phyloP scores from a whole-genome alignment of 306 rosid species.

The Trichosanthes cucumerina region DNA sequence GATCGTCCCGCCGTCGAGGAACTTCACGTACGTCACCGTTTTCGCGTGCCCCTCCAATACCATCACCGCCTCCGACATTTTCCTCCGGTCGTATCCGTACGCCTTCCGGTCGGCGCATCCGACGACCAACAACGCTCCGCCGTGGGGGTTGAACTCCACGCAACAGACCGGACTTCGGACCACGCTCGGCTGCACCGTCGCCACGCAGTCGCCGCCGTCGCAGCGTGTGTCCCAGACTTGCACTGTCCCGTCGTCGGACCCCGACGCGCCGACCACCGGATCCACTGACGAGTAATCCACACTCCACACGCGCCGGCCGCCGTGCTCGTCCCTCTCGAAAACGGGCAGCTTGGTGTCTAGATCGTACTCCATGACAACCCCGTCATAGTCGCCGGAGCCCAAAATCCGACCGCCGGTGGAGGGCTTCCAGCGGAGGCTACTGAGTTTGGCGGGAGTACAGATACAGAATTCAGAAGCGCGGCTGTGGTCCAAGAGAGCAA shows the following conservation, averaged over 20 bases:
- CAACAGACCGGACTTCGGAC: constrained; percentile 34
- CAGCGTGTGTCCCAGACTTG: constrained; percentile 59
- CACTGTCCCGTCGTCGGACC: constrained; percentile 59
- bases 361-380: constrained; percentile 52
- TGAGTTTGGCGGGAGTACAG: constrained; percentile 54
- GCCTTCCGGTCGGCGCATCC: constrained; percentile 55
- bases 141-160: constrained; percentile 40
- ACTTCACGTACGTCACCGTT: constrained; percentile 42
- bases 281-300: constrained; percentile 37
- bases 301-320: constrained; percentile 61
- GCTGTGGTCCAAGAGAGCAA: constrained; percentile 25
- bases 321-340: constrained; percentile 62
- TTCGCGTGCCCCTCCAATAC: constrained; percentile 36
- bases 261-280: constrained; percentile 38
- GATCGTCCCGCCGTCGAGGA: constrained; percentile 22
- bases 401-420: constrained; percentile 24
- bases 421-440: constrained; percentile 55
- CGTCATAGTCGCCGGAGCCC: constrained; percentile 56
- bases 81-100: constrained; percentile 38
- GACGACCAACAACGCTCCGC: constrained; percentile 26
- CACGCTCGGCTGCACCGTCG: constrained; percentile 24
- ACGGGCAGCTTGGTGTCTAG: constrained; percentile 29
- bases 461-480: constrained; percentile 32
- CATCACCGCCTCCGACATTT: constrained; percentile 28
- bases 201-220: constrained; percentile 26